Evolutionary conservation across 83 land plant genomes (phyloP), one percentile per base, ranked within the genome.

Genomic region (Diphasiastrum complanatum): DNA sequence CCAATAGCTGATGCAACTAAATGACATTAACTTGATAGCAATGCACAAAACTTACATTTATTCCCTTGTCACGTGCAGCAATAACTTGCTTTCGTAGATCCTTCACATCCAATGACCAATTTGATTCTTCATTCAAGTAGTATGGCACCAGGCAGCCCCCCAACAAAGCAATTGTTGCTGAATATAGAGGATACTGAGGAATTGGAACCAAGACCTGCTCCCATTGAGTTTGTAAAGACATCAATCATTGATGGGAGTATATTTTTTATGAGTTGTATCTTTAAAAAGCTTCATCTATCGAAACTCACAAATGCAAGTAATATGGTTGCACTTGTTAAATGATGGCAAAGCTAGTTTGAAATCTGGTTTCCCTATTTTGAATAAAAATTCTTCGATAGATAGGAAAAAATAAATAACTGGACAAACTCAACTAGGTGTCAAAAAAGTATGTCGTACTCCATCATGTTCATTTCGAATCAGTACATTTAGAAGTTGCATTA

Each of bases 141-240:
- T 89, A 95, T 24, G 99, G 99, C 31, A 89, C 87, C 65, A 95
- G 83, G 14, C 92, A 72, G 40, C 99, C 99, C 36, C 99, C 99
- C 68, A 47, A 71, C 5, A 95, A 73, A 10, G 85, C 45, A 25
- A 95, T 89, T 47, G 96, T 54, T 57, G 97, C 97, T 1, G 99
- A 95, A 63, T 95, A 90, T 51, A 95, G 85, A 0, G 99, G 99
- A 63, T 95, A 95, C 67, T 90, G 99, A 52, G 99, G 99, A 47
- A 95, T 91, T 10, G 99, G 97, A 41, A 87, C 97, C 72, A 95
- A 65, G 33, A 95, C 63, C 99, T 95, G 73, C 33, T n/a, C n/a
- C n/a, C n/a, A n/a, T n/a, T n/a, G n/a, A n/a, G n/a, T n/a, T n/a
- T n/a, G n/a, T n/a, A n/a, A n/a, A n/a, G n/a, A n/a, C n/a, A n/a